Base-by-base conservation (phyloP, 2,329 filamentous ascomycete species). In the Lasiodiplodia gonubiensis region DNA sequence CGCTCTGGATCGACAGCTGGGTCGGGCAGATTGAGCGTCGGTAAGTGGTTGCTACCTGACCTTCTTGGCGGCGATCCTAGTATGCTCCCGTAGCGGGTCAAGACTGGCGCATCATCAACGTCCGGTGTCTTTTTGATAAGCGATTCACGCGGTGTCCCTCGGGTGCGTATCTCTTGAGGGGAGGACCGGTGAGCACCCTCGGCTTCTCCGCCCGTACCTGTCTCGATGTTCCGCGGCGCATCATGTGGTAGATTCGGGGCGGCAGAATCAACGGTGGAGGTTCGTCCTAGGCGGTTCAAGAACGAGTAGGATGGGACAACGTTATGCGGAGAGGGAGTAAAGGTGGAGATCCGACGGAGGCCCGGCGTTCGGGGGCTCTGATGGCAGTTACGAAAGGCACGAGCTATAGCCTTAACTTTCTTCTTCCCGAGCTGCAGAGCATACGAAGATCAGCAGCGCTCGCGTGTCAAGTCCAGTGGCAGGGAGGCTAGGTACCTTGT, bases 401-500 rank as follows among this genome's bases (percentile, higher is more conserved):
- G 87, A 27, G 86, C 81, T 64, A 97, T 89, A 67, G 89, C 89
- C 80, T 97, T 98, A 79, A 98, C 86, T 77, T 93, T 90, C 82
- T 97, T 97, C 82, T 98, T 98, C 69, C 93, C 94, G 59, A 77
- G 75, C 86, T 89, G 27, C 55, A 64, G 48, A 30, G 39, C 69
- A 63, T 46, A 27, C n/a, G 33, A 14, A 5, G 30, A 46, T 68
- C 61, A 68, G 67, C 63, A 14, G 25, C 1, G 51, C 27, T 35
- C 52, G 16, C 54, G 48, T 52, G 33, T 42, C 30, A 11, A 61
- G 63, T 52, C 39, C 25, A 35, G 21, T 35, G 48, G 23, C 33
- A n/a, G 54, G 30, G 73, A 68, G 72, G 78, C 66, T 67, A n/a
- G n/a, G n/a, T n/a, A 89, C 89, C 85, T 97, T 97, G 85, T 98